Conservation (phyloP, 305 asterid genomes). For the Rubia balearica region DNA sequence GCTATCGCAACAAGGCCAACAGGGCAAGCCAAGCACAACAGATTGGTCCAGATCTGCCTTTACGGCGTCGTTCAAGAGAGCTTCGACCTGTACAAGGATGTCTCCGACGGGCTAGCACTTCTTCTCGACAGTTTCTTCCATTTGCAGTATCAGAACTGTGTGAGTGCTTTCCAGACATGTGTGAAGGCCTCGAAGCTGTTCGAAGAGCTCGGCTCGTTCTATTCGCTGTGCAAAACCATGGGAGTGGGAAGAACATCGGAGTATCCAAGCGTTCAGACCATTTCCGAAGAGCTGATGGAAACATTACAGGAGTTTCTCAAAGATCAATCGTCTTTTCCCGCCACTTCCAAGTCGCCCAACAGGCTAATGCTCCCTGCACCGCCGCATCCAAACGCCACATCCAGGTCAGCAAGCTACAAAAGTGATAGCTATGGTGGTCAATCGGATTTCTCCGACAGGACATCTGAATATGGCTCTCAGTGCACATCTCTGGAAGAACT, state of each 20-base stretch:
- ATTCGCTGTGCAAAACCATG: slow-evolving; percentile 43
- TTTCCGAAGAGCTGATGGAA: slow-evolving; percentile 69
- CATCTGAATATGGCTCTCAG: slow-evolving; percentile 42
- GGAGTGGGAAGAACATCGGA: slow-evolving; percentile 65
- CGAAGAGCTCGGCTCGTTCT: slow-evolving; percentile 66
- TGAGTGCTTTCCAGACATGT: slow-evolving; percentile 58
- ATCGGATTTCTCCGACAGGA: slow-evolving; percentile 41
- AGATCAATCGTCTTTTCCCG: slow-evolving; percentile 64
- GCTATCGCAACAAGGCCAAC: slow-evolving; percentile 80
- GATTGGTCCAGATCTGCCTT: slow-evolving; percentile 48
- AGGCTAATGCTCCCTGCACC: slow-evolving; percentile 10
- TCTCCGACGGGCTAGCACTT: slow-evolving; percentile 65
- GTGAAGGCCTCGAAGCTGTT: slow-evolving; percentile 62
- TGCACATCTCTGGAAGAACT: slow-evolving; percentile 67
- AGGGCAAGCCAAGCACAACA: slow-evolving; percentile 53
- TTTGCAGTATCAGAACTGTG: slow-evolving; percentile 58
- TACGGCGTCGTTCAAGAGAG: slow-evolving; percentile 69
- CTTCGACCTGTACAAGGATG: slow-evolving; percentile 63
- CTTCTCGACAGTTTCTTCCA: slow-evolving; percentile 71
- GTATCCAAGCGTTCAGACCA: slow-evolving; percentile 60
- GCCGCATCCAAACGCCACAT: slow-evolving; percentile 15
- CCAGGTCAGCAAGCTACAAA: slow-evolving; percentile 15
- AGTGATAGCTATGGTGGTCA: slow-evolving; percentile 35
- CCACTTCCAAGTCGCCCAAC: slow-evolving; percentile 26
- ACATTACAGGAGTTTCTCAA: slow-evolving; percentile 69